Conservation (phyloP, 768 basidiomycete species). For the Macrolepiota fuliginosa region DNA sequence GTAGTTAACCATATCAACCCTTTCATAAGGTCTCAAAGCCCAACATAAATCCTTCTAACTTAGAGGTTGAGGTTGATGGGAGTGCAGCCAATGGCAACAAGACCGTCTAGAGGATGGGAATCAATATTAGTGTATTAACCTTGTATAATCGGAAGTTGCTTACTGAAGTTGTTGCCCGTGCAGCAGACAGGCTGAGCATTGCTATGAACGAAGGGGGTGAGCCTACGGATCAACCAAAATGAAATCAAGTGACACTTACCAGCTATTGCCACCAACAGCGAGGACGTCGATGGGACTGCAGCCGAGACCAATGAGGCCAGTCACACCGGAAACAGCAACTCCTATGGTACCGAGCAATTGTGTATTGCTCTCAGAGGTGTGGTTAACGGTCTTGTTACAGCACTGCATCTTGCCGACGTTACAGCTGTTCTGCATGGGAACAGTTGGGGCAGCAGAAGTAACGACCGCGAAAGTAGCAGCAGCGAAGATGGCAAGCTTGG, state of each 20-base stretch:
- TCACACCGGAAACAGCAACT: not conserved
- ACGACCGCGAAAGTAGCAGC: slow-evolving; percentile 9
- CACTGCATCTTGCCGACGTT: not conserved
- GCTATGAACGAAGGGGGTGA: not conserved
- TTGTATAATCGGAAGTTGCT: not conserved
- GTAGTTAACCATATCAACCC: not conserved
- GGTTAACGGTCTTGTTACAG: not conserved
- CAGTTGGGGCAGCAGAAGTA: not conserved
- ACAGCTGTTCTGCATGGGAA: not conserved
- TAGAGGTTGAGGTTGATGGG: not conserved
- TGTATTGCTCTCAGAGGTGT: too few species aligned
- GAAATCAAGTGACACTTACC: not conserved
- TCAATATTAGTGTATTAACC: not conserved
- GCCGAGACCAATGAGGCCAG: not conserved
- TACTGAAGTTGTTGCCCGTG: slow-evolving; percentile 1
- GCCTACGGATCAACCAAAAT: too few species aligned
- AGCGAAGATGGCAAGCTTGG: slow-evolving; percentile 6
- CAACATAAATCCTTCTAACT: not conserved
- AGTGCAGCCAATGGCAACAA: not conserved
- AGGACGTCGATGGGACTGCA: slow-evolving; percentile 6
- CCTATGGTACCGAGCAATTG: not conserved
- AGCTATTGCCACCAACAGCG: not conserved
- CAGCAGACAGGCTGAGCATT: slow-evolving; percentile 8
- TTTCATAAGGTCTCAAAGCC: not conserved
- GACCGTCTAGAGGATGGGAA: not conserved